Base-by-base conservation (phyloP, 2,329 filamentous ascomycete genomes). In the Fusarium sacchari region DNA sequence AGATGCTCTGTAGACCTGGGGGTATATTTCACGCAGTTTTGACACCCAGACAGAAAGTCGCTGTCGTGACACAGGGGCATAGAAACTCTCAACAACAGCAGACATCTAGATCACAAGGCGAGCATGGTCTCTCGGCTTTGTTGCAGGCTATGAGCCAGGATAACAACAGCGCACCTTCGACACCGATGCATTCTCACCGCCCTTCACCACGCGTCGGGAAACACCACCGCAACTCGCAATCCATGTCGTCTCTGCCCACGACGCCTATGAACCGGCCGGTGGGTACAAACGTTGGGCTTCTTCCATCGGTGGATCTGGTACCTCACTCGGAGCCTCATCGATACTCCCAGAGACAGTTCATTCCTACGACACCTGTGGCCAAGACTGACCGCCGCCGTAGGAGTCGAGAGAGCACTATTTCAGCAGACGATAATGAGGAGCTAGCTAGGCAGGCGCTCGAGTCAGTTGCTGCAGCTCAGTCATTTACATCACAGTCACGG, bases 381-480 rank as follows among this genome's bases (percentile, higher is more conserved):
- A 80, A 79, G 56, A 78, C 80, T 40, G 83, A 85, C 26, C 84
- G 84, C 55, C 86, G 89, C 42, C 89, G 89, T 59, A 90, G 91
- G 81, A 95, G 94, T 81, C 90, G 94, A 67, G 94, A 97, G 81
- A 96, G 93, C 83, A 97, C 94, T 4, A 95, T 96, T 55, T 96
- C 94, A 3, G 92, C 89, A 26, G 88, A 88, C 47, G 88, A 91
- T 65, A 88, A 87, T 57, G 89, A 87, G 75, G 88, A 90, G 76
- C 82, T 90, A 30, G 87, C 87, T 2, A 84, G 88, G 9, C 86
- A 88, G 66, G 88, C 88, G 1, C 76, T 90, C 20, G 83, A 87
- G 69, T 86, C 85, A 0, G 87, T 89, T 17, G 88, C 87, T 58
- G 91, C 83, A 22, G 82, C 82, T 18, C 83, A 82, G 10, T 81